Evolutionary conservation across 805 yeast genomes (phyloP), one percentile per base, ranked within the genome.

Genomic region (Saccharomycopsis synnaedendra): DNA sequence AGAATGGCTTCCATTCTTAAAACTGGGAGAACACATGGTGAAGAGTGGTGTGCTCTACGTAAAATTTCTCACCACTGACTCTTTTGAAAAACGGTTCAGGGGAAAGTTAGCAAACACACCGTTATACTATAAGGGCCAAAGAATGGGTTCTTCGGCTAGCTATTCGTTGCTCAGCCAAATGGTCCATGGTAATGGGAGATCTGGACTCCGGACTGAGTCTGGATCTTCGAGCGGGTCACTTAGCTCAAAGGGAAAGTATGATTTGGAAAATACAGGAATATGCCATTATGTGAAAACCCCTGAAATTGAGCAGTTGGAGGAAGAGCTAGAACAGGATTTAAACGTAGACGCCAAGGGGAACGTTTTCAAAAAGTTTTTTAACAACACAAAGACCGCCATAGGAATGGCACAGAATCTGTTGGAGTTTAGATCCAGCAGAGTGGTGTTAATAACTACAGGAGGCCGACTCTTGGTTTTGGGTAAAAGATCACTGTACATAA

Each of bases 81-180:
- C 48, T 1, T 76, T 77, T 56, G 80, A 76, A 51, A 69, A 64
- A 57, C 73, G 66, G 47, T 66, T 73, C 55, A 70, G 64, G 51
- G 82, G 82, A 0, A 64, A 65, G 56, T 55, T 76, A 32, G 75
- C 72, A 42, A 76, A 74, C 44, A 66, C 79, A 1, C 82, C 83
- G 0, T 60, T 77, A 5, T 66, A 65, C 47, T 58, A 55, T 33
- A 63, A 60, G 43, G 57, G 57, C 3, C 55, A 57, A 35, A 64
- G 64, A 44, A 44, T 32, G 28, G 42, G 31, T 7, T 43, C 42
- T 5, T 49, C 51, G 34, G 28, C 10, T 8, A 46, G 32, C 31
- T 44, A 44, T 32, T 47, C 51, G 39, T 49, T 56, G 32, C 44
- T 58, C 9, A 50, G 56, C 4, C 60, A 56, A 42, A 54, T 57